Percentiles rank a stretch among this genome's conserved stretches.
phyloP scores from a whole-genome alignment of 2,329 filamentous ascomycete species.

The Aspergillus alliaceus region DNA sequence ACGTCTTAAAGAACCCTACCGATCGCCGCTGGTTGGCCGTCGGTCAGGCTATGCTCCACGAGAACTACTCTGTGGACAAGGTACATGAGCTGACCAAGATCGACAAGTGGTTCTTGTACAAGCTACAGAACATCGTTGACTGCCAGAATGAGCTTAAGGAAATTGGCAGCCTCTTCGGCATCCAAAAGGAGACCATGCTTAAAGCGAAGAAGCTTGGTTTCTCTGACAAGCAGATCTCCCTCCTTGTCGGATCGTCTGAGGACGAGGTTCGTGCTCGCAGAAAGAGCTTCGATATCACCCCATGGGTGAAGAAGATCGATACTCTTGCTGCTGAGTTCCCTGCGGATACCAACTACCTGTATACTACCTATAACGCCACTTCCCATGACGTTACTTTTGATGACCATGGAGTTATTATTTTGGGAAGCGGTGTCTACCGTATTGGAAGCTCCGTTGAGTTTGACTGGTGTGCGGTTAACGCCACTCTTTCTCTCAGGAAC shows the following conservation, averaged over 20 bases:
- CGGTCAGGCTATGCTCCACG: conserved; percentile 95
- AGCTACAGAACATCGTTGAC: conserved; percentile 95
- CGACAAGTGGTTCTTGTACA: conserved; percentile 99
- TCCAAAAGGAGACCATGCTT: conserved; percentile 84
- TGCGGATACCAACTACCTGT: conserved; percentile 90
- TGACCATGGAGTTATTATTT: conserved; percentile 83
- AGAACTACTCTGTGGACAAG: conserved; percentile 88
- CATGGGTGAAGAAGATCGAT: conserved; percentile 98
- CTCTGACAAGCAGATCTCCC: conserved; percentile 92
- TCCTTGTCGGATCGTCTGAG: conserved; percentile 80
- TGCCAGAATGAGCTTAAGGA: conserved; percentile 83
- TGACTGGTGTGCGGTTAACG: conserved; percentile 95
- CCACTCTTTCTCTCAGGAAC: conserved; percentile 75
- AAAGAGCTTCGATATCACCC: conserved; percentile 82
- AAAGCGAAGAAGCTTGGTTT: conserved; percentile 98
- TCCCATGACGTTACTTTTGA: conserved; percentile 92
- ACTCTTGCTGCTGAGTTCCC: conserved; percentile 96
- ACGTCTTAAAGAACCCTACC: conserved; percentile 85
- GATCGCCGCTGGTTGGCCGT: conserved; percentile 97
- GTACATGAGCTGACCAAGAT: conserved; percentile 96
- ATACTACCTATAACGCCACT: conserved; percentile 96
- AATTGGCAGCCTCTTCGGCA: conserved; percentile 74
- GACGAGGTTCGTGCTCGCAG: conserved; percentile 84
- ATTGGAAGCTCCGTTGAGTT: conserved; percentile 98
- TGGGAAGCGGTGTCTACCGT: conserved; percentile 94